Base-by-base conservation (phyloP, 192 early-diverging fungal species). In the Linnemannia elongata region DNA sequence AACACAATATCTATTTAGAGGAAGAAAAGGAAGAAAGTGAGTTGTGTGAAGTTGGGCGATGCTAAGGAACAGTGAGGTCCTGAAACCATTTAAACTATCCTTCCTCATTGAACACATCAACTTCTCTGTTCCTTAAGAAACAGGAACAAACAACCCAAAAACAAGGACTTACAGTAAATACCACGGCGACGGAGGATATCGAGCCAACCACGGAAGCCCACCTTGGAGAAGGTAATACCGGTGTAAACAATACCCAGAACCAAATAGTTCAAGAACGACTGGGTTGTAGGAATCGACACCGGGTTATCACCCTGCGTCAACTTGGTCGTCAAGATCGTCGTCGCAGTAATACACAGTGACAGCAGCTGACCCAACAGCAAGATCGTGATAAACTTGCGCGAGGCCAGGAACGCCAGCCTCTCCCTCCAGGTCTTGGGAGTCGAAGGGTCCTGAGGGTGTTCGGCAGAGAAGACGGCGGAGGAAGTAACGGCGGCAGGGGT, bases 281-380 rank as follows among this genome's bases (percentile, higher is more conserved):
- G 95, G 17, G 93, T 94, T 73, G 95, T 96, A 41, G 96, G 96
- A 33, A 91, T 88, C 39, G 92, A 80, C 36, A 92, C 87, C 5
- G 84, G 79, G 60, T 88, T 90, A 4, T 72, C 80, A 15, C 76
- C 74, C 76, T 94, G 91, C 24, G 91, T 88, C 45, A 96, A 85
- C 77, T 95, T 87, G 47, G 92, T 92, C n/a, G 91, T 93, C 0
- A 93, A 88, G 20, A 96, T 92, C 9, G 92, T 94, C 15, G 94
- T 95, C 18, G 91, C 90, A 10, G 96, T 96, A 77, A 96, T 95
- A 68, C 95, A 96, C 12, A 96, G 88, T 4, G 96, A 93, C 35
- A 96, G 87, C 6, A 96, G 47, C 84, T 95, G 94, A 13, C 94
- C 94, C 20, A 95, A 75, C 2, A 83, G 63, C 12, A 95, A 76